Conservation (phyloP, 805 yeast species). For the Maudiozyma turicensis region DNA sequence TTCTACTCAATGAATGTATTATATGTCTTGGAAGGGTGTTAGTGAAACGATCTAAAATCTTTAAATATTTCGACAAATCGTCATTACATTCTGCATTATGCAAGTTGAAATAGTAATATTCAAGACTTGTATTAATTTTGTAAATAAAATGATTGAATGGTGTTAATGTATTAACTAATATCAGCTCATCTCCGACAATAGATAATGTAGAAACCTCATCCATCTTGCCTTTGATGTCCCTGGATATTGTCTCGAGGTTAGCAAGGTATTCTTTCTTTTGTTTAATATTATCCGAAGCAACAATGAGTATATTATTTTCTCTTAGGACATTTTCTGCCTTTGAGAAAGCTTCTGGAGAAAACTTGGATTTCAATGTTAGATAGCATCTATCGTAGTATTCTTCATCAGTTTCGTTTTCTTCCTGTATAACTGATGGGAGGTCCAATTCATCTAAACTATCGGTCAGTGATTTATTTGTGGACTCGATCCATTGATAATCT, state of each 20-base stretch:
- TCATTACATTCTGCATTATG: slow-evolving; percentile 12
- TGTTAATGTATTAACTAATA: slow-evolving; percentile 23
- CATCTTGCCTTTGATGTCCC: slow-evolving; percentile 53
- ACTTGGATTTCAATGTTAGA: slow-evolving; percentile 38
- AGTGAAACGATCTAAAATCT: slow-evolving; percentile 33
- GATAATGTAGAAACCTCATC: slow-evolving; percentile 50
- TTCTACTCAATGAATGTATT: slow-evolving; percentile 26
- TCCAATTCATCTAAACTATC: slow-evolving; percentile 35
- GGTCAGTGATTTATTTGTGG: slow-evolving; percentile 17
- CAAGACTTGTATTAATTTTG: slow-evolving; percentile 21
- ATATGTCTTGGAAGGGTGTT: slow-evolving; percentile 32
- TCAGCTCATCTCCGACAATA: slow-evolving; percentile 28
- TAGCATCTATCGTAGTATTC: slow-evolving; percentile 28
- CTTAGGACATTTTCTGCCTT: slow-evolving; percentile 32
- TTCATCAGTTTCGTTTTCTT: neutral
- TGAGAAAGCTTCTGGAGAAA: slow-evolving; percentile 45
- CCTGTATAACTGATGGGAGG: slow-evolving; percentile 13
- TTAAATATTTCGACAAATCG: slow-evolving; percentile 25
- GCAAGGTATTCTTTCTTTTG: slow-evolving; percentile 44
- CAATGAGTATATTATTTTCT: slow-evolving; percentile 15
- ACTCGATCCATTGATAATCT: slow-evolving; percentile 21
- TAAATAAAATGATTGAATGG: slow-evolving; percentile 27
- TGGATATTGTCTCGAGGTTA: slow-evolving; percentile 60
- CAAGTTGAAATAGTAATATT: slow-evolving; percentile 20
- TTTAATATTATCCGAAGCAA: slow-evolving; percentile 24